Evolutionary conservation across 2,329 filamentous ascomycete genomes (phyloP).

Genomic region (Fusarium liriodendri): DNA sequence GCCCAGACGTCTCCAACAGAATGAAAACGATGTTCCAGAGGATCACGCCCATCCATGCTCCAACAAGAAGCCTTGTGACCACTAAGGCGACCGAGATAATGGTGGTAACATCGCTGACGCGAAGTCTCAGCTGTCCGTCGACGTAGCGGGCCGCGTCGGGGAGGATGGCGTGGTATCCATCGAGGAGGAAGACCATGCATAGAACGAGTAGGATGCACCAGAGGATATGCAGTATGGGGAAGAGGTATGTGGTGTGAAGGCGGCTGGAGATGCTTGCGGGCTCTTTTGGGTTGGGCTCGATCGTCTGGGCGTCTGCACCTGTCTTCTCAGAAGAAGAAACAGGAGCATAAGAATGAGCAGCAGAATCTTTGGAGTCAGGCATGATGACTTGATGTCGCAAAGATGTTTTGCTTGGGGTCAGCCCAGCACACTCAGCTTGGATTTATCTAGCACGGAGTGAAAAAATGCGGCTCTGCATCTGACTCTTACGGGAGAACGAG

Average conservation of each 20-base stretch:
- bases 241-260: background rate
- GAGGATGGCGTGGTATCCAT: background rate
- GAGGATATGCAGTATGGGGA: background rate
- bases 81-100: background rate
- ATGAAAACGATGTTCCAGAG: background rate
- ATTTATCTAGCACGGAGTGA: background rate
- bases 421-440: background rate
- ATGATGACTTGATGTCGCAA: background rate
- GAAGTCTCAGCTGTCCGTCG: background rate
- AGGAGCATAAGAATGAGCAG: background rate
- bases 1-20: background rate
- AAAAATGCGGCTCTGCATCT: background rate
- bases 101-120: background rate
- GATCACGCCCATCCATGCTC: background rate
- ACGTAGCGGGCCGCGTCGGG: background rate
- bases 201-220: background rate
- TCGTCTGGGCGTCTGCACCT: background rate
- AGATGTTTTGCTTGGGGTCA: background rate
- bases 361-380: background rate
- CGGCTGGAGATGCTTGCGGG: background rate
- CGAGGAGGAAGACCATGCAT: background rate
- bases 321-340: background rate
- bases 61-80: background rate
- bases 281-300: background rate
- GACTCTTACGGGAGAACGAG: background rate